Evolutionary conservation across 139 green algal species (phyloP), one percentile per base, ranked within the genome.

Genomic region (Tetraselmis chui): DNA sequence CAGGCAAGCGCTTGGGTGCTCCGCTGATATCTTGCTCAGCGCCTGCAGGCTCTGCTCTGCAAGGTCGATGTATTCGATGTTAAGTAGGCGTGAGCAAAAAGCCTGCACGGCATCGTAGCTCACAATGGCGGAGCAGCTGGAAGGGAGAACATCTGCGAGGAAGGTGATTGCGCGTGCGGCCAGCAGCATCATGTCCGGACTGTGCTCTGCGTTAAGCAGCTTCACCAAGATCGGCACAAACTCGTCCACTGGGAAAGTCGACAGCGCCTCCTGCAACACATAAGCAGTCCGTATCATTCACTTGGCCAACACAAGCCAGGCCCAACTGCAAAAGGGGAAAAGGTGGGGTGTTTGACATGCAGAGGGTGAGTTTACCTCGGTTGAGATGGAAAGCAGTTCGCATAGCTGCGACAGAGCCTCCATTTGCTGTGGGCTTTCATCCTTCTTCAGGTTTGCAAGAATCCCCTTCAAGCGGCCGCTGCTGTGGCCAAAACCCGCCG

Each of bases 61-160:
- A 31, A 99, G 87, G 83, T 99, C 96, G 30, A 99, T 99, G 90
- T 98, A 99, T 87, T 99, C 96, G 23, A 99, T 98, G 74, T 89
- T 95, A 23, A 98, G 87, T 79, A 99, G 89, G 1, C 93, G 85
- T 1, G 89, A 88, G 83, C 94, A 98, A 32, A 99, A 92, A 26
- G 86, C 86, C 1, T 89, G 87, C 30, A 97, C 89, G 2, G 93
- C 96, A 2, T 92, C 93, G 78, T 97, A 91, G 29, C 95, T 91
- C n/a, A 98, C 94, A 58, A 99, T 95, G 29, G 88, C 84, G 23
- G 85, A 82, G 58, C 85, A 86, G 28, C 88, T 90, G 18, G 91
- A 92, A 0, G 93, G 93, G 84, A 97, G 87, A 30, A 97, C 91
- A 80, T 99, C 96, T 11, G 92, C 93, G 84, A 99, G 89, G 81